A percentile compares a stretch with the other conserved stretches of the same genome.
Evolutionary conservation across 2,329 filamentous ascomycete genomes (phyloP).

Genomic region (Paecilomyces dactylethromorphus): DNA sequence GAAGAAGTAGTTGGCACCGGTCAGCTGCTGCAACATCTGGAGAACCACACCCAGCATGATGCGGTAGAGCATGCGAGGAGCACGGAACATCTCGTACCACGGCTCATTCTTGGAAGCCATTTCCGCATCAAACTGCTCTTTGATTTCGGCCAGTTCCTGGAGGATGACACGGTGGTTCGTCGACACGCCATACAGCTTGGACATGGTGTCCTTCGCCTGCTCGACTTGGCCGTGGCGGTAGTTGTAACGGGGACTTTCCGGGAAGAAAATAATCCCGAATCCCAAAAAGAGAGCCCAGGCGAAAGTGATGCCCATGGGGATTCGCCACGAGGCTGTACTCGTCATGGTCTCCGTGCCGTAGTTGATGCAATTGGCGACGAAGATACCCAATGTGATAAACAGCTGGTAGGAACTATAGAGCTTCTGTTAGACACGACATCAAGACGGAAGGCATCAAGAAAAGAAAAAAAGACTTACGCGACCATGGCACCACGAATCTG

Average conservation of each 20-base stretch:
- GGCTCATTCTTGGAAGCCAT: slow-evolving; percentile 20
- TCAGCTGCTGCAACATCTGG: slow-evolving; percentile 39
- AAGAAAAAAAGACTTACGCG: slow-evolving; percentile 16
- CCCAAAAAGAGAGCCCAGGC: slow-evolving; percentile 51
- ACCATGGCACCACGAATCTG: slow-evolving; percentile 41
- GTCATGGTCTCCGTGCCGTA: slow-evolving; percentile 31
- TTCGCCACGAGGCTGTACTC: slow-evolving; percentile 40
- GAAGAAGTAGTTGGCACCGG: slow-evolving; percentile 41
- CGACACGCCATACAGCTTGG: slow-evolving; percentile 48
- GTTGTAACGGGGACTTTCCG: slow-evolving; percentile 53
- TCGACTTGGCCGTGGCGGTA: slow-evolving; percentile 51
- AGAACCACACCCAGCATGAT: slow-evolving; percentile 34
- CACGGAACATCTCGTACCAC: slow-evolving; percentile 32
- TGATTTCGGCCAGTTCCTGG: slow-evolving; percentile 50
- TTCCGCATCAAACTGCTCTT: slow-evolving; percentile 50
- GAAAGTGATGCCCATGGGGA: slow-evolving; percentile 51
- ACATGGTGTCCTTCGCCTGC: slow-evolving; percentile 44
- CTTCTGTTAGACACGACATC: not conserved
- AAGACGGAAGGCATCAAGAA: not conserved
- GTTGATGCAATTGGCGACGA: slow-evolving; percentile 42
- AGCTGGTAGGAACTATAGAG: slow-evolving; percentile 37
- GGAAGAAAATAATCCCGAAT: slow-evolving; percentile 48
- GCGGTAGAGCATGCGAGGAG: slow-evolving; percentile 37
- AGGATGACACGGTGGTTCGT: slow-evolving; percentile 47
- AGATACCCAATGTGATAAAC: slow-evolving; percentile 42